A percentile compares a stretch with the other conserved stretches of the same genome.
These are phyloP conservation scores for Mycena rebaudengoi DNA, from an alignment of 768 basidiomycete species.

Conservation along the genomic window DNA sequence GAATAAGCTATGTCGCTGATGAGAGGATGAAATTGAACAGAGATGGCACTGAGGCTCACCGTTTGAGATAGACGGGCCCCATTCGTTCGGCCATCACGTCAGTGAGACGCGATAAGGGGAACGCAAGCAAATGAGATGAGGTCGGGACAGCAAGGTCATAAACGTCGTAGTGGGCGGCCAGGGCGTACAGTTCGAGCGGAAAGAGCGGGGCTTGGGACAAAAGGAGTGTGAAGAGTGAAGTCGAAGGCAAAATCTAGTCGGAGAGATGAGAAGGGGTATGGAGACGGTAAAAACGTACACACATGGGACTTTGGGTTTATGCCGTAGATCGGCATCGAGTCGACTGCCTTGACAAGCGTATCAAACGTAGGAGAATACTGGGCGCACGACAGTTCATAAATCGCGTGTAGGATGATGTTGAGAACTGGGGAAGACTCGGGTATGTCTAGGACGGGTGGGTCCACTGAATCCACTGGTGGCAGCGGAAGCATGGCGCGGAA, in stretches of 20 bases:
- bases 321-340: slow-evolving; percentile 67
- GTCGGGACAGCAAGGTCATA: slow-evolving; percentile 79
- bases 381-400: slow-evolving; percentile 77
- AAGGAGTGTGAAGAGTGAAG: slow-evolving; percentile 66
- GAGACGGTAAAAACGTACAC: not conserved
- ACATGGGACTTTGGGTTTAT: slow-evolving; percentile 51
- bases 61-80: slow-evolving; percentile 80
- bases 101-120: slow-evolving; percentile 69
- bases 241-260: slow-evolving; percentile 52
- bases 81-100: slow-evolving; percentile 77
- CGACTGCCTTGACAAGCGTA: slow-evolving; percentile 63
- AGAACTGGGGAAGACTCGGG: slow-evolving; percentile 68
- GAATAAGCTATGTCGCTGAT: slow-evolving; percentile 54
- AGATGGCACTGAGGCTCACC: slow-evolving; percentile 29
- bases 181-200: slow-evolving; percentile 77
- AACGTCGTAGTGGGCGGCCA: slow-evolving; percentile 72
- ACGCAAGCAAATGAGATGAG: slow-evolving; percentile 79
- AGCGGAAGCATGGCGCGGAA: slow-evolving; percentile 68
- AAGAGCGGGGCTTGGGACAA: slow-evolving; percentile 72
- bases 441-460: slow-evolving; percentile 64
- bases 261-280: not conserved
- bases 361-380: slow-evolving; percentile 78
- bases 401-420: slow-evolving; percentile 76
- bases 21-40: not conserved
- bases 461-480: slow-evolving; percentile 44